A percentile compares a stretch with the other conserved stretches of the same genome.
phyloP scores from a whole-genome alignment of 73 alveolate species.

The Symbiodinium natans region DNA sequence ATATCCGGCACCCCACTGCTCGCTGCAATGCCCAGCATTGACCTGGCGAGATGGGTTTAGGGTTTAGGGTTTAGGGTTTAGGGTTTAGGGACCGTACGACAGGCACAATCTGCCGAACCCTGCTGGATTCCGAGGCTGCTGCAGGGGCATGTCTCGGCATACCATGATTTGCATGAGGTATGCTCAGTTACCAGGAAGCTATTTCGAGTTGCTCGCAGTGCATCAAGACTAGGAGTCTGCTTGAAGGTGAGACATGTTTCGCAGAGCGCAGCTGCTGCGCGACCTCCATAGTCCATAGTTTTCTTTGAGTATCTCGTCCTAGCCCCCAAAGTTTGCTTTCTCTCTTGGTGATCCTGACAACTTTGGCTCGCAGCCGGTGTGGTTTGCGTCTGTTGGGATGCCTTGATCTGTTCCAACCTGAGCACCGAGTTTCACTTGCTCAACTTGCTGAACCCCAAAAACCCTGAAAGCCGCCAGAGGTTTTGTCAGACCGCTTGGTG shows the following conservation, averaged over 20 bases:
- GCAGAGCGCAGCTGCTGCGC: not conserved
- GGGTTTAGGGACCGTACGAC: not conserved
- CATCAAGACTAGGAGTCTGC: not conserved
- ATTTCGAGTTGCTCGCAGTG: not conserved
- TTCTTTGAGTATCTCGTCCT: not conserved
- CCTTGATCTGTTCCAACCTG: not conserved
- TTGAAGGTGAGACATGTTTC: not conserved
- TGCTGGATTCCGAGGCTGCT: conserved; percentile 66
- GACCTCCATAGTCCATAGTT: not conserved
- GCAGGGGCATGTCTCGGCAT: not conserved
- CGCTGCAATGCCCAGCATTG: not conserved
- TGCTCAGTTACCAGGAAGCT: not conserved
- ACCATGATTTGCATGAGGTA: not conserved
- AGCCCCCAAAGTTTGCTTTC: not conserved
- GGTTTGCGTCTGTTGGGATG: too few species aligned
- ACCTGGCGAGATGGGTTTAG: not conserved
- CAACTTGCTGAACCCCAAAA: not conserved
- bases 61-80: not conserved
- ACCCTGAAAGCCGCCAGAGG: not conserved
- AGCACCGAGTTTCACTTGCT: not conserved
- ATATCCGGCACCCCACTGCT: not conserved
- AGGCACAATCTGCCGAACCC: conserved; percentile 68
- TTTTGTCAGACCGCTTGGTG: not conserved
- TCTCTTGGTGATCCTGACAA: too few species aligned
- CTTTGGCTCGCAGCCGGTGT: too few species aligned